Evolutionary conservation across 2,329 filamentous ascomycete genomes (phyloP).

Genomic region (Bipolaris zeicola): DNA sequence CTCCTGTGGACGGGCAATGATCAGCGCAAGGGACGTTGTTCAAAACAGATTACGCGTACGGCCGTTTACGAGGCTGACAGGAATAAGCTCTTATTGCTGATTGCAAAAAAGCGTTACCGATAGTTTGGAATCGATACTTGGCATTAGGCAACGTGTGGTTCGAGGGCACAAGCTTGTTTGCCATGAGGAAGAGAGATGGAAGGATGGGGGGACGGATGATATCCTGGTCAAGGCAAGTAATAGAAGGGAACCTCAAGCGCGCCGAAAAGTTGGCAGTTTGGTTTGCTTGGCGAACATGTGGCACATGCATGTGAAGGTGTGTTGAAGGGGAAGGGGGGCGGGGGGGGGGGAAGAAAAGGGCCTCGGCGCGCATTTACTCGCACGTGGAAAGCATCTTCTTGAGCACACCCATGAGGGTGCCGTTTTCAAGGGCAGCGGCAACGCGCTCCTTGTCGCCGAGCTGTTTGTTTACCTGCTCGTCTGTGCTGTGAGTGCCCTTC

Average conservation of each 20-base stretch:
- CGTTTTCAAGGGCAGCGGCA: constrained; percentile 91
- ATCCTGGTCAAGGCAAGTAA: neutral
- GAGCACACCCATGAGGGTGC: constrained; percentile 83
- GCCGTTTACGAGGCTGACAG: neutral
- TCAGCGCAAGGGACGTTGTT: constrained; percentile 1
- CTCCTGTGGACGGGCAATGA: constrained; percentile 4
- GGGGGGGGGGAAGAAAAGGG: neutral
- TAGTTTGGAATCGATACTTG: neutral
- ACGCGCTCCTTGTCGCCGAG: constrained; percentile 95
- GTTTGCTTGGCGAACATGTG: neutral
- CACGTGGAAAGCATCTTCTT: constrained; percentile 94
- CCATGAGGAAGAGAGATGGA: neutral
- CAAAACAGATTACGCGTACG: neutral
- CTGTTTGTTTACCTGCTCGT: constrained; percentile 96
- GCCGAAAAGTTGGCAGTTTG: neutral
- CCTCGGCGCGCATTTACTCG: constrained; percentile 51
- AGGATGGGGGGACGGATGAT: neutral
- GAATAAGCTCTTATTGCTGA: neutral
- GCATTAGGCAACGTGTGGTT: neutral
- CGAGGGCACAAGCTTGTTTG: neutral
- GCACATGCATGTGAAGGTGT: constrained; percentile 5
- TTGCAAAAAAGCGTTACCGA: neutral
- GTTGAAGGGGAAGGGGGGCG: neutral
- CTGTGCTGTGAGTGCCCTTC: constrained; percentile 92
- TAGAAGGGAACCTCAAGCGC: neutral